Percentiles rank a stretch among this genome's conserved stretches.
These are phyloP conservation scores for Maudiozyma humilis DNA, from an alignment of 1,139 yeast genomes.

Conservation along the genomic window DNA sequence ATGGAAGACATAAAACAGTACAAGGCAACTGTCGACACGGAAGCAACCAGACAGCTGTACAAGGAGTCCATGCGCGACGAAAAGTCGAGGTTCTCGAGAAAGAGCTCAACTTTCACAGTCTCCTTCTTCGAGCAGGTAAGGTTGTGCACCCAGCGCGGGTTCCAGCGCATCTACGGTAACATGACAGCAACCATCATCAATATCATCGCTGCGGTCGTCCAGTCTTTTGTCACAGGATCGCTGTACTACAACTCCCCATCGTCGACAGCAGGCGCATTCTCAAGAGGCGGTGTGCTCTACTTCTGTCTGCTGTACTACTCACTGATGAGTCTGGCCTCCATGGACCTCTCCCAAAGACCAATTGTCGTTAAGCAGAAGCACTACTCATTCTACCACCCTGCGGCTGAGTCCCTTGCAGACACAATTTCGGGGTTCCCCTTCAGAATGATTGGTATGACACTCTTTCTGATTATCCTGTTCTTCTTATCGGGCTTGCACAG, in stretches of 20 bases:
- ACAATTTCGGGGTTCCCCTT: conserved; percentile 43
- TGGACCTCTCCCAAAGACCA: conserved; percentile 44
- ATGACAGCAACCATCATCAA: conserved; percentile 42
- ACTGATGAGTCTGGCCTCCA: conserved; percentile 48
- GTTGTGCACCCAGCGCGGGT: conserved; percentile 41
- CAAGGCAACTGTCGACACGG: conserved; percentile 35
- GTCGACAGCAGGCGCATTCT: conserved; percentile 43
- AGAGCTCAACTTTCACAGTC: conserved; percentile 41
- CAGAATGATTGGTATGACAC: conserved; percentile 38
- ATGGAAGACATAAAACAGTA: conserved; percentile 40
- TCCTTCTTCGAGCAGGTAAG: conserved; percentile 41
- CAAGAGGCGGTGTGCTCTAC: conserved; percentile 52
- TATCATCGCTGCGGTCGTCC: conserved; percentile 40
- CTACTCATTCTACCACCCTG: conserved; percentile 49
- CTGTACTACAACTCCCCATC: conserved; percentile 38
- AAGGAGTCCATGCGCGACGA: conserved; percentile 37
- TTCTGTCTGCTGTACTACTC: conserved; percentile 47
- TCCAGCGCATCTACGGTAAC: conserved; percentile 46
- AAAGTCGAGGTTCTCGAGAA: conserved; percentile 34
- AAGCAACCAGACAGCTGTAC: conserved; percentile 35
- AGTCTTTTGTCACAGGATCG: conserved; percentile 45
- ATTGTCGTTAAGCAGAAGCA: conserved; percentile 49
- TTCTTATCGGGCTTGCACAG: conserved; percentile 45
- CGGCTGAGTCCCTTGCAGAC: conserved; percentile 47
- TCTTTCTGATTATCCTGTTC: conserved; percentile 41